Evolutionary conservation across 129 eudicot species (phyloP), one percentile per base, ranked within the genome.

Genomic region (Arctium lappa): DNA sequence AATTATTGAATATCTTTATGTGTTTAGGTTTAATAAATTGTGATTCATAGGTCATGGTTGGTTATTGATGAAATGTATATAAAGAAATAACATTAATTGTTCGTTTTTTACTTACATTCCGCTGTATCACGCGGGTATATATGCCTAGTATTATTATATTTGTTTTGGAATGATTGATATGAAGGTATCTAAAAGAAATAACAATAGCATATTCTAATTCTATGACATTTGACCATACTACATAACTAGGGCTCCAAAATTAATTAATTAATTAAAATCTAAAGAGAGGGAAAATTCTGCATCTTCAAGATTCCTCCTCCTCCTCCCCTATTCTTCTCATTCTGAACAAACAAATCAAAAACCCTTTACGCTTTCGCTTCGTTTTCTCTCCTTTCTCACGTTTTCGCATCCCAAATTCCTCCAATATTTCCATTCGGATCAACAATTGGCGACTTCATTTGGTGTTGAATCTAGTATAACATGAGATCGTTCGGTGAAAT

Each of bases 401-500:
- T 65, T 63, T 36, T 39, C 66, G 22, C 66, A 4, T n/a, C 29
- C 9, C 12, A 22, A 62, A 39, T 33, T 78, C 62, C 62, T 74
- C 72, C 37, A 37, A 62, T 22, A 22, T 37, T 62, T 68, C 8
- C 2, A 32, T 36, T 34, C 48, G 8, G 8, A 60, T 56, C 33
- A 70, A 2, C 37, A 12, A 22, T 33, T 60, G n/a, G 18, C 8
- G 6, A 60, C 68, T 60, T 60, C 68, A 60, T 60, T 60, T 5
- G 12, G 29, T 60, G 68, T 34, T 33, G 11, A 34, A 22, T 80
- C 53, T 5, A 18, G 27, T 22, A 56, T 10, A 37, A 9, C 3
- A 83, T 83, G 86, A 83, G 86, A 78, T 78, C 74, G 56, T 38
- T 87, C 70, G 84, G 62, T 81, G 86, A 81, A 62, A 37, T 85